Percentiles rank a stretch among this genome's conserved stretches.
Evolutionary conservation across 2,329 filamentous ascomycete species (phyloP).

Genomic region (Cadophora luteo-olivacea): DNA sequence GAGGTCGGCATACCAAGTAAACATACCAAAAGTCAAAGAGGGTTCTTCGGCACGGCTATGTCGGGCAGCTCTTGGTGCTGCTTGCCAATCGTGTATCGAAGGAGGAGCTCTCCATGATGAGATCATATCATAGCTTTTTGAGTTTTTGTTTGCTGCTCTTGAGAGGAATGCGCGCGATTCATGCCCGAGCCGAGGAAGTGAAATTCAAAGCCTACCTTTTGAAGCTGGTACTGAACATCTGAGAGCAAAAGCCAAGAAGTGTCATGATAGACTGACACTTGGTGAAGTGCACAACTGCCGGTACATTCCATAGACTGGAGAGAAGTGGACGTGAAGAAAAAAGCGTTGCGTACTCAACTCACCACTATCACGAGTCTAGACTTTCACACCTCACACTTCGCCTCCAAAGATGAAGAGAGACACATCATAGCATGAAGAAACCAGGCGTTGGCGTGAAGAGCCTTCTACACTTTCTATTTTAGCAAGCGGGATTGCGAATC

Average conservation of each 20-base stretch:
- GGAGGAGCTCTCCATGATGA: background rate
- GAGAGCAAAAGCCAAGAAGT: background rate
- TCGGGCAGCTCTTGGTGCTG: background rate
- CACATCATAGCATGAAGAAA: background rate
- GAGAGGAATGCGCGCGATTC: background rate
- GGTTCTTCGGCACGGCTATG: background rate
- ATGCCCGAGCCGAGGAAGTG: background rate
- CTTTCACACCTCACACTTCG: background rate
- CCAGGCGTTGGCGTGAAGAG: background rate
- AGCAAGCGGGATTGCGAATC: slow-evolving; percentile 9
- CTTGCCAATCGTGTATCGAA: background rate
- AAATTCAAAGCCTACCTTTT: background rate
- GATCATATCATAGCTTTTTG: background rate
- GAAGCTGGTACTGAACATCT: background rate
- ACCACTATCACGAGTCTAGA: background rate
- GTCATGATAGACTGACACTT: background rate
- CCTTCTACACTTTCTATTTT: background rate
- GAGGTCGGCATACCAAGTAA: background rate
- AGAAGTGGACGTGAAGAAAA: background rate
- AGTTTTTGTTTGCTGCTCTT: background rate
- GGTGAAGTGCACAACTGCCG: background rate
- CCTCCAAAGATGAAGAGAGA: background rate
- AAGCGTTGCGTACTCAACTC: background rate
- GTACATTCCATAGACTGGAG: background rate
- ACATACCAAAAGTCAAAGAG: background rate